A percentile compares a stretch with the other conserved stretches of the same genome.
phyloP scores from a whole-genome alignment of 2,329 filamentous ascomycete species.

The Eurotiales sp. region DNA sequence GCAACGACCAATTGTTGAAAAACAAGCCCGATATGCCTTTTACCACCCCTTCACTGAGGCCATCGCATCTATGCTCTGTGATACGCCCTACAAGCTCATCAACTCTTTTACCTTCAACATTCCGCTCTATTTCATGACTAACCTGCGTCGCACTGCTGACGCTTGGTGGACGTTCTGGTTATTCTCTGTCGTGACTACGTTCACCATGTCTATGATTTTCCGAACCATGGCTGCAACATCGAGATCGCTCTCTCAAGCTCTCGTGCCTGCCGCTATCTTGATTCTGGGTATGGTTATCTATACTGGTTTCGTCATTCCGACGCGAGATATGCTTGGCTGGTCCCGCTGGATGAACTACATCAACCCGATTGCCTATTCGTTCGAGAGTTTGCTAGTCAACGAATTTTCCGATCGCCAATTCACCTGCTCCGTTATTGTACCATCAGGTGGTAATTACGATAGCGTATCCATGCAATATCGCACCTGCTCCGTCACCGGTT shows the following conservation, averaged over 20 bases:
- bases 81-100: conserved; percentile 77
- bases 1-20: conserved; percentile 88
- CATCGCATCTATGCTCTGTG: conserved; percentile 79
- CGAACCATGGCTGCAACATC: conserved; percentile 74
- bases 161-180: conserved; percentile 84
- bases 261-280: conserved; percentile 54
- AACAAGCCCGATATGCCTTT: conserved; percentile 79
- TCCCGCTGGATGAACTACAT: conserved; percentile 80
- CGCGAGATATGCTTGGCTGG: conserved; percentile 68
- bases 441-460: conserved; percentile 35
- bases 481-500: conserved; percentile 59
- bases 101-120: conserved; percentile 76
- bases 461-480: conserved; percentile 33
- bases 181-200: conserved; percentile 66
- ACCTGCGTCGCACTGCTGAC: conserved; percentile 68
- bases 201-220: conserved; percentile 85
- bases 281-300: conserved; percentile 45
- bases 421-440: conserved; percentile 42
- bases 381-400: conserved; percentile 77
- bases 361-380: conserved; percentile 74
- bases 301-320: conserved; percentile 46
- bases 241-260: conserved; percentile 58
- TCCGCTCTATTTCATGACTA: conserved; percentile 81
- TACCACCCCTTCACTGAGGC: conserved; percentile 89
- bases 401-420: conserved; percentile 70